phyloP scores from a whole-genome alignment of 768 basidiomycete species.

The Suillus subalutaceus region DNA sequence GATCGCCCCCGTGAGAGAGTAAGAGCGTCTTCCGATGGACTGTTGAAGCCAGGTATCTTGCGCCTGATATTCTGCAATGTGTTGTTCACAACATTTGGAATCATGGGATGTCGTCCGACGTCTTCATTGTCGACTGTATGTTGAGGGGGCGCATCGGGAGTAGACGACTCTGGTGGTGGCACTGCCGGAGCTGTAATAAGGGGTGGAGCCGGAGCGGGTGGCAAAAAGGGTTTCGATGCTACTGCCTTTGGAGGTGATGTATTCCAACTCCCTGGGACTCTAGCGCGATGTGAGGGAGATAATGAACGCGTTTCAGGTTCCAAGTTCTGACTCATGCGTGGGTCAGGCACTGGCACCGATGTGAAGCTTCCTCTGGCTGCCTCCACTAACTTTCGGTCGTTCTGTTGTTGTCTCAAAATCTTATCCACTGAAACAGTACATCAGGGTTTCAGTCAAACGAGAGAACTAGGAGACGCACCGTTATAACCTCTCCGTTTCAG shows the following conservation, averaged over 20 bases:
- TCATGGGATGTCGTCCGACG: slow-evolving; percentile 3
- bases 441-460: slow-evolving; percentile 4
- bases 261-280: slow-evolving; percentile 28
- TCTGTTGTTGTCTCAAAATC: slow-evolving; percentile 83
- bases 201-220: slow-evolving; percentile 15
- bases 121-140: slow-evolving; percentile 8
- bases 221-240: not conserved
- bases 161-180: slow-evolving; percentile 10
- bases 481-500: slow-evolving; percentile 86
- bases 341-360: slow-evolving; percentile 21
- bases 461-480: slow-evolving; percentile 44
- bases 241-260: slow-evolving; percentile 2
- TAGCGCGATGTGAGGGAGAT: slow-evolving; percentile 24
- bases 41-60: slow-evolving; percentile 22
- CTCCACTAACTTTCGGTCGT: slow-evolving; percentile 60
- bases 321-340: slow-evolving; percentile 11
- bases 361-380: slow-evolving; percentile 37
- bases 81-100: slow-evolving; percentile 15
- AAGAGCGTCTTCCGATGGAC: slow-evolving; percentile 13
- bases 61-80: slow-evolving; percentile 32
- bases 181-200: slow-evolving; percentile 12
- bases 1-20: not conserved
- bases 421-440: slow-evolving; percentile 67
- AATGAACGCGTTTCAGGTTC: slow-evolving; percentile 16
- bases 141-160: slow-evolving; percentile 2